Evolutionary conservation across 176 grass and related monocot genomes (phyloP), one percentile per base, ranked within the genome.

Genomic region (Metroxylon sagu): DNA sequence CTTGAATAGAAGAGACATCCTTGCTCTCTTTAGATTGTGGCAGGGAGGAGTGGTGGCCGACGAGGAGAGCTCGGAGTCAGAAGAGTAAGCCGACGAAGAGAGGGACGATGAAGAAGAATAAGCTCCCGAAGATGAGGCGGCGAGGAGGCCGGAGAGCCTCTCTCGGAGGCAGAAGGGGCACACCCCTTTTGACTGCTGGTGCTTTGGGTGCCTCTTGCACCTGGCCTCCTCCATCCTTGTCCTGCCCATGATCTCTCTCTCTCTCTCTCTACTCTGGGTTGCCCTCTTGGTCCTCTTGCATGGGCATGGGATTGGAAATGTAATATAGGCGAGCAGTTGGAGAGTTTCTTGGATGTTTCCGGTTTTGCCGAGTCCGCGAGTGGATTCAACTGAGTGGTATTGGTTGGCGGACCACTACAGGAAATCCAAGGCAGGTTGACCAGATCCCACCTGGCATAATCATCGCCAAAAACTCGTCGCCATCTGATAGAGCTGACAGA

Each of bases 31-130:
- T 17, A 60, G 23, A 25, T 60, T 16, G 2, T 51, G 73, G 64
- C 57, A 73, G 14, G 16, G 68, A 15, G 87, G 79, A 4, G 79
- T 72, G 23, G 51, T 51, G 16, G 53, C 59, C 7, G 79, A 81
- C 18, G 81, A 83, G 19, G 67, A 72, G 30, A 71, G 28, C 10
- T 76, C 58, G 16, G 83, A 73, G 4, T 49, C 16, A 6, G 74
- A 4, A 27, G 77, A 87, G 18, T 53, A 80, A 3, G 63, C 50
- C 8, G 82, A 62, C 4, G 88, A 77, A 1, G 75, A 73, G 14
- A 73, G 28, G 0, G 90, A 66, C 2, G 82, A 55, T 0, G 62
- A 26, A 1, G 25, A 65, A 56, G 50, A 25, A 52, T 68, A 59
- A 14, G 61, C 14, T 50, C 48, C 62, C 56, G 77, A 71, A 64